Conservation (phyloP, 2,329 filamentous ascomycete species). For the Fusarium continuum region DNA sequence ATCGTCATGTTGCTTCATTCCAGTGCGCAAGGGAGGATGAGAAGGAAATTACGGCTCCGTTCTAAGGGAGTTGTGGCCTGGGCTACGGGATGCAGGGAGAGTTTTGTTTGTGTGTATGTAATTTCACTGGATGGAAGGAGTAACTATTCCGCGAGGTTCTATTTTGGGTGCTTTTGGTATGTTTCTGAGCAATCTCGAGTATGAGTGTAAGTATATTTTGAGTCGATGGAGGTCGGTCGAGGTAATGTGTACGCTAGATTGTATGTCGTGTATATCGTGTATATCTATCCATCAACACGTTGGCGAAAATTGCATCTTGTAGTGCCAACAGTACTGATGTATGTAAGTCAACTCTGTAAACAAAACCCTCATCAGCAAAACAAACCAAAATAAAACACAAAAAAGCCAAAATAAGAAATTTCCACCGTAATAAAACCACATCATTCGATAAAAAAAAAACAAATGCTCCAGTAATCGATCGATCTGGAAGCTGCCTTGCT, state of each 20-base stretch:
- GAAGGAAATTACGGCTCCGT: slow-evolving; percentile 24
- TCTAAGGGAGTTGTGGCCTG: slow-evolving; percentile 21
- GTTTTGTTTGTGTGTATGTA: not conserved
- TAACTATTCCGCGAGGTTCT: not conserved
- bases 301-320: too few relatives aligned
- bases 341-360: not conserved
- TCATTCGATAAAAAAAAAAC: not conserved
- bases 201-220: slow-evolving; percentile 11
- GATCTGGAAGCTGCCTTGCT: slow-evolving; percentile 17
- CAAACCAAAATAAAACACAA: not conserved
- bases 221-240: not conserved
- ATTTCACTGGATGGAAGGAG: not conserved
- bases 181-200: slow-evolving; percentile 6
- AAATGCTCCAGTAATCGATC: slow-evolving; percentile 10
- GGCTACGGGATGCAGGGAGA: slow-evolving; percentile 9
- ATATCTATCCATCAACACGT: too few relatives aligned
- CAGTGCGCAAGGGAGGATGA: slow-evolving; percentile 29
- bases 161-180: not conserved
- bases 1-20: slow-evolving; percentile 27
- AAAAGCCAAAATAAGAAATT: not conserved
- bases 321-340: too few relatives aligned
- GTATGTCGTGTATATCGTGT: not conserved
- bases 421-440: not conserved
- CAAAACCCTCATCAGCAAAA: not conserved
- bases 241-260: too few relatives aligned